Evolutionary conservation across 345 rosid genomes (phyloP).

Genomic region (Salix brachista): DNA sequence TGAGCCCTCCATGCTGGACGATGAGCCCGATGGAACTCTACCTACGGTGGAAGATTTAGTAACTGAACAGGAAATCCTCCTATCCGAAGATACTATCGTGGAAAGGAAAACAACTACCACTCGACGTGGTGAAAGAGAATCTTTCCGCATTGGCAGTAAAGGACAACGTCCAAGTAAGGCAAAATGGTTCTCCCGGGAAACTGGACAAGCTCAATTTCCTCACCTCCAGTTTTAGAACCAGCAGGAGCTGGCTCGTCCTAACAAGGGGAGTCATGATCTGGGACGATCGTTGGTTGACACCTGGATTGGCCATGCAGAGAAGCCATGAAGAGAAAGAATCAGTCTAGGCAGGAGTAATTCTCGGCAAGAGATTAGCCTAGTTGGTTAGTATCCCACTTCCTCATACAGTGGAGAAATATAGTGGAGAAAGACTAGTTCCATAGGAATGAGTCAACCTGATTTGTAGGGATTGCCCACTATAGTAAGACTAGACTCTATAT

Average conservation of each 20-base stretch:
- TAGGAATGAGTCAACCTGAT: no score
- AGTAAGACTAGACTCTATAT: no score
- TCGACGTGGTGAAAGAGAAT: background rate
- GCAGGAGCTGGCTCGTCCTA: background rate
- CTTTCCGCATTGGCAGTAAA: background rate
- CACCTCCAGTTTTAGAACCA: background rate
- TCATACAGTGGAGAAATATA: no score
- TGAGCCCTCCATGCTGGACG: background rate
- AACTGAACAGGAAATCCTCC: background rate
- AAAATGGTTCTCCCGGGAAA: background rate
- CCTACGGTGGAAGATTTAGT: background rate
- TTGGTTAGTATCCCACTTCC: no score
- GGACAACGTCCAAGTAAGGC: background rate
- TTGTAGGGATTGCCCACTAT: no score
- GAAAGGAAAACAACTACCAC: background rate
- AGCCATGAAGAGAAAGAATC: no score
- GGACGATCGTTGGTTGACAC: no score
- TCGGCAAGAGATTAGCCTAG: no score
- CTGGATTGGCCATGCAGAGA: no score
- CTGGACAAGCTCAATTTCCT: background rate
- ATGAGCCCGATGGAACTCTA: background rate
- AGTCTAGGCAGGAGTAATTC: no score
- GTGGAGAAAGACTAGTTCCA: no score
- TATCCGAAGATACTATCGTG: background rate
- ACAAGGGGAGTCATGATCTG: no score